Evolutionary conservation across 2,329 filamentous ascomycete genomes (phyloP), one percentile per base, ranked within the genome.

Genomic region (Parastagonospora nodorum): DNA sequence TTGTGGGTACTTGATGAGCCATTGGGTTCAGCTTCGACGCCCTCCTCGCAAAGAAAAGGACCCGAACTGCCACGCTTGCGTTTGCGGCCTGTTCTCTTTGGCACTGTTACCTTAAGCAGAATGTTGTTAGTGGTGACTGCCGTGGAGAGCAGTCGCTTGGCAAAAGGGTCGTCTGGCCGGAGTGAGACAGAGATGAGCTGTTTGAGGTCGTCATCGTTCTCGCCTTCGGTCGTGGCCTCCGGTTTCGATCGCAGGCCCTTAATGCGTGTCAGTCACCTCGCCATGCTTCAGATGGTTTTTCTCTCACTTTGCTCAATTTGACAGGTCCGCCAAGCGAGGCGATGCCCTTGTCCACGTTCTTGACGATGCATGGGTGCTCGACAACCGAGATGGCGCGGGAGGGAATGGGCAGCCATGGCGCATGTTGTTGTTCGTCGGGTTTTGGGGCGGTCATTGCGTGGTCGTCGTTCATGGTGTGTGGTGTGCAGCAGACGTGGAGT

Each of bases 81-180:
- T 74, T 89, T 96, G 53, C 91, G 84, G 2, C 92, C 92, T 2
- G 92, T 97, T 48, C 90, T 81, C 72, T 87, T 94, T 0, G 94
- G 93, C 1, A 97, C 85, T 0, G 88, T 92, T 48, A 99, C 82
- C 70, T 92, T 92, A 45, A 99, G 80, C 15, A 97, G 81, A 15
- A 97, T 77, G 67, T 97, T 96, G 68, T 92, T 90, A 8, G 90
- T 89, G 15, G 84, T 77, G 29, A 87, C 84, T 67, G 88, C 89
- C 36, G 87, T 86, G 7, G 93, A 96, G 60, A 88, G 79, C 53
- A 96, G 79, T 8, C 90, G 89, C 61, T 88, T 88, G 63, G 89
- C 86, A 64, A 90, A 85, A 2, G 88, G 87, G 71, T 95, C 91
- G 57, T 91, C 84, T 19, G 89, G 89, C 16, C 90, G 86, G 46